These are phyloP conservation scores for Aschersonia sp. DNA, from an alignment of 2,329 filamentous ascomycete genomes.

Conservation along the genomic window DNA sequence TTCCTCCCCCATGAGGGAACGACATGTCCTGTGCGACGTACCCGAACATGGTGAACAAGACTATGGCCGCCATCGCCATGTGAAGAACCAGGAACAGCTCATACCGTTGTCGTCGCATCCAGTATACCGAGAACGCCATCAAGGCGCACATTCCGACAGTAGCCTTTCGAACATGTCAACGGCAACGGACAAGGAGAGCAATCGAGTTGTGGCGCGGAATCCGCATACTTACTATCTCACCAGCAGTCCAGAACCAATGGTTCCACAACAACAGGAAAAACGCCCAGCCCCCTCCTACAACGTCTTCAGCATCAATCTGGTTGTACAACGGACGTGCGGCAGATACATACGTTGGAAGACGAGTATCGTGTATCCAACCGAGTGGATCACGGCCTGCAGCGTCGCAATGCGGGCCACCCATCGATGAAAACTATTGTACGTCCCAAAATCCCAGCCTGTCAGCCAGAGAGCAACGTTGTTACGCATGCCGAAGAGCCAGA, in stretches of 20 bases:
- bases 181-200: background rate
- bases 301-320: background rate
- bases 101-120: constrained; percentile 36
- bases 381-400: constrained; percentile 47
- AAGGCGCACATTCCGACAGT: constrained; percentile 30
- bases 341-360: constrained; percentile 18
- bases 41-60: constrained; percentile 36
- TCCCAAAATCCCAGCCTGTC: constrained; percentile 55
- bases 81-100: constrained; percentile 35
- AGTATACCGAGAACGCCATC: constrained; percentile 32
- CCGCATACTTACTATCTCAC: constrained; percentile 22
- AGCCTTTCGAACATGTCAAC: constrained; percentile 14
- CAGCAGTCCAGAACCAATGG: constrained; percentile 34
- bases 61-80: constrained; percentile 33
- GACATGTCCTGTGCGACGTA: constrained; percentile 15
- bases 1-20: background rate
- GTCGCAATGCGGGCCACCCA: constrained; percentile 50
- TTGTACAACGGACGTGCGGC: background rate
- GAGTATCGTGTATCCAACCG: constrained; percentile 39
- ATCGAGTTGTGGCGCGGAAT: background rate
- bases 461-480: constrained; percentile 54
- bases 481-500: constrained; percentile 53
- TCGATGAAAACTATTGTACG: constrained; percentile 54
- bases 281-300: constrained; percentile 21
- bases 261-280: constrained; percentile 23